Evolutionary conservation across 2,329 filamentous ascomycete species (phyloP).

Genomic region (Exutisphaerella laricina): DNA sequence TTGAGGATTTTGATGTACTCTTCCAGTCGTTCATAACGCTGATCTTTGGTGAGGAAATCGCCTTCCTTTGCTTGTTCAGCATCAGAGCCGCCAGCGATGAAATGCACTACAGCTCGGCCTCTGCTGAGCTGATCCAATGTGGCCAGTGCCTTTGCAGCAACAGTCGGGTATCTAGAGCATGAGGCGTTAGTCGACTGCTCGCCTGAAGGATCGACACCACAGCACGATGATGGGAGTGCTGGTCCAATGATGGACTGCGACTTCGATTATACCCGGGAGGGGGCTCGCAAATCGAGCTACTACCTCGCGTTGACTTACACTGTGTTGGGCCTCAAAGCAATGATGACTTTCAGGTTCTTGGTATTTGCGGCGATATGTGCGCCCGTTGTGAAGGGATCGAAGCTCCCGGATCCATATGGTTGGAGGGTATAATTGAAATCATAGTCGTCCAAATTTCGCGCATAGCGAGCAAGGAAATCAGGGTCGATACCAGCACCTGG

Average conservation of each 20-base stretch:
- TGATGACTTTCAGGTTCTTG: conserved; percentile 57
- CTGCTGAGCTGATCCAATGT: conserved; percentile 56
- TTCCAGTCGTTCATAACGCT: conserved; percentile 54
- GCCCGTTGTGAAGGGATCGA: conserved; percentile 55
- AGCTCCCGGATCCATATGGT: conserved; percentile 52
- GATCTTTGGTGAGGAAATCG: conserved; percentile 53
- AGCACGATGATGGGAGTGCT: no score
- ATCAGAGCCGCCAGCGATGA: conserved; percentile 58
- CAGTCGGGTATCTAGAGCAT: conserved; percentile 60
- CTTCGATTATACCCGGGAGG: no score
- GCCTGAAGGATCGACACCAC: no score
- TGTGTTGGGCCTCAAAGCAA: conserved; percentile 57
- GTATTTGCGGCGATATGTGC: conserved; percentile 54
- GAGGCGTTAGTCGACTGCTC: no score
- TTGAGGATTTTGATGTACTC: conserved; percentile 58
- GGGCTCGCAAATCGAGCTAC: no score
- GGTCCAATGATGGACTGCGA: no score
- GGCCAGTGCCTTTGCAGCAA: conserved; percentile 56
- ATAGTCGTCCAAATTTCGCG: conserved; percentile 54
- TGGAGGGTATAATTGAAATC: conserved; percentile 58
- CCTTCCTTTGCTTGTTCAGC: conserved; percentile 56
- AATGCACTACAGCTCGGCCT: conserved; percentile 57
- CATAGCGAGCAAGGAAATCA: conserved; percentile 53
- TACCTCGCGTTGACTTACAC: no score
- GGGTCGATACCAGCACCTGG: conserved; percentile 50